Evolutionary conservation across 2,329 filamentous ascomycete genomes (phyloP).

Genomic region (Pseudopyrenochaeta lycopersici): DNA sequence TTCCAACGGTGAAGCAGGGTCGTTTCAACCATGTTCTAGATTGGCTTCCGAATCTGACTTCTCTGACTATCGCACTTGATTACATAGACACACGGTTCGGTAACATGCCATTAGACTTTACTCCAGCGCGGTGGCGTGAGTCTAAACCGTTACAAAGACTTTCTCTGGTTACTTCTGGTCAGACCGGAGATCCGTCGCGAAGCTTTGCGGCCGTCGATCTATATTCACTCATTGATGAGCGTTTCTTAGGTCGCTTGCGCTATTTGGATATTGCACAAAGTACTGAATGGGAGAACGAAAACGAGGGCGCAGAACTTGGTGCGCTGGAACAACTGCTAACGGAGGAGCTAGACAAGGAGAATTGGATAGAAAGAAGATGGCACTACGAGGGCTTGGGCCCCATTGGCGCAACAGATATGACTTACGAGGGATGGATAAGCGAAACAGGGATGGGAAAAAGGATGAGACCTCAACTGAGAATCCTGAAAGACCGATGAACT

Average conservation of each 20-base stretch:
- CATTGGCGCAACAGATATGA: slow-evolving; percentile 9
- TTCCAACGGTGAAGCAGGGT: slow-evolving; percentile 51
- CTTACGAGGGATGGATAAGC: slow-evolving; percentile 36
- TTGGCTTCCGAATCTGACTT: slow-evolving; percentile 50
- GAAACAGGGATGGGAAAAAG: slow-evolving; percentile 25
- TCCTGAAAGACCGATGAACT: slow-evolving; percentile 31
- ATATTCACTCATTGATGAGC: slow-evolving; percentile 52
- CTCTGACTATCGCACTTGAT: slow-evolving; percentile 56
- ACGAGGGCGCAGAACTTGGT: slow-evolving; percentile 46
- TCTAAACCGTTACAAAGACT: slow-evolving; percentile 49
- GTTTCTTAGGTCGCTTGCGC: slow-evolving; percentile 50
- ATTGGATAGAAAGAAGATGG: slow-evolving; percentile 46
- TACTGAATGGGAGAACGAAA: slow-evolving; percentile 49
- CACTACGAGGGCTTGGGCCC: slow-evolving; percentile 36
- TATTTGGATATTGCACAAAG: slow-evolving; percentile 49
- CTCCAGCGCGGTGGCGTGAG: slow-evolving; percentile 17
- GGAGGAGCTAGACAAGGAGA: slow-evolving; percentile 50
- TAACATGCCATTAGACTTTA: slow-evolving; percentile 26
- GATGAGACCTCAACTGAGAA: slow-evolving; percentile 32
- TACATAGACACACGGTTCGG: slow-evolving; percentile 57
- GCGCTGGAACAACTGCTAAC: slow-evolving; percentile 50
- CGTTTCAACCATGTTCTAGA: slow-evolving; percentile 53
- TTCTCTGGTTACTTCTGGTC: slow-evolving; percentile 52
- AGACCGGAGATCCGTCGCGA: slow-evolving; percentile 40
- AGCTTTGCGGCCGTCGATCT: slow-evolving; percentile 55